Evolutionary conservation across 1,139 yeast species (phyloP), one percentile per base, ranked within the genome.

Genomic region (Yamadazyma atmosphaerica): DNA sequence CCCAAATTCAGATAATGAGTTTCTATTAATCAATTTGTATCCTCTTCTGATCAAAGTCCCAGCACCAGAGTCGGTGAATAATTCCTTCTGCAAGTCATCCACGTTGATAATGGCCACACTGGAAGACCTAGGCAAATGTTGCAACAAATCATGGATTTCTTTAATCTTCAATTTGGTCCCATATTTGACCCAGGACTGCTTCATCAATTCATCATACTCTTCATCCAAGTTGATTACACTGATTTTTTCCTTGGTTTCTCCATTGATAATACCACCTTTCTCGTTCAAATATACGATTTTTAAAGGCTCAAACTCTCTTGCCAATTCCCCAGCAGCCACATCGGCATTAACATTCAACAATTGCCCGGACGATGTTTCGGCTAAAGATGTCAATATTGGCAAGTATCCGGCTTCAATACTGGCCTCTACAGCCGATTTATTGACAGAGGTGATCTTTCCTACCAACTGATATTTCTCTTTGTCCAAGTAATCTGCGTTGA

Each of bases 41-140:
- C 99, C 99, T 64, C 98, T 82, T 76, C 98, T 85, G 55, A 92
- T 89, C 70, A 92, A 76, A 37, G 99, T 92, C 58, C 99, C 99
- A 34, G 98, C 99, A 63, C 99, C 99, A 12, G 96, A 86, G 61
- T 94, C 98, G 36, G 99, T 92, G 67, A 92, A 92, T 57, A 92
- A 79, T 65, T 92, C 99, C 65, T 90, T 92, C 68, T 94, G 98
- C 56, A 92, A 76, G 60, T 92, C 98, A 54, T 87, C 79, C 34
- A 94, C 97, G 51, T 92, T 87, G 55, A 92, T 92, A 59, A 92
- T 92, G 33, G 99, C 98, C 37, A 92, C 99, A 5, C 98, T 89
- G 1, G 97, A 89, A 9, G 98, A 87, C 62, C 98, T 82, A 44
- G 99, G 99, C 58, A 92, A 77, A 59, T 86, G 92, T 67, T 87